Conservation (phyloP, 306 rosid genomes). For the Sophora flavescens region DNA sequence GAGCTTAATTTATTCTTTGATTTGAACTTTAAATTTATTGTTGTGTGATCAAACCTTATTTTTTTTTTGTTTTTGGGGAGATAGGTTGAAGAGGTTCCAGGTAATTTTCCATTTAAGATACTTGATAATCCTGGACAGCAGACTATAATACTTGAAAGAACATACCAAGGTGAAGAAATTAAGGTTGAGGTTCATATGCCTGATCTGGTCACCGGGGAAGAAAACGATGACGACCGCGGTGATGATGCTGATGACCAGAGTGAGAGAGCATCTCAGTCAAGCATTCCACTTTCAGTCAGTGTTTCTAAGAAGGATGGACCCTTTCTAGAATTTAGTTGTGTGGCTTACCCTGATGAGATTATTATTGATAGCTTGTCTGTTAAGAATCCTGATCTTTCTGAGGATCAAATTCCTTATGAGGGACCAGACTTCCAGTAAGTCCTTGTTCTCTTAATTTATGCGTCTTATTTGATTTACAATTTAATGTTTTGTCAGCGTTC, state of each 20-base stretch:
- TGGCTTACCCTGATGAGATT: constrained; percentile 84
- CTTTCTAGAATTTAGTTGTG: constrained; percentile 69
- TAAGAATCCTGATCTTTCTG: constrained; percentile 67
- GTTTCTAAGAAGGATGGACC: constrained; percentile 76
- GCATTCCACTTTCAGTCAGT: constrained; percentile 74
- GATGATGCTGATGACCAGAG: constrained; percentile 47
- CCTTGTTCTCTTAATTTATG: not conserved
- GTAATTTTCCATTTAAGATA: constrained; percentile 77
- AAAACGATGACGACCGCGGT: constrained; percentile 40
- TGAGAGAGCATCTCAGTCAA: constrained; percentile 63
- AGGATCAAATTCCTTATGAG: constrained; percentile 78
- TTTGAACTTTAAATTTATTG: not conserved
- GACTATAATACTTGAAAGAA: constrained; percentile 69
- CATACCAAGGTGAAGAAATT: constrained; percentile 77
- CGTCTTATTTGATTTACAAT: not conserved
- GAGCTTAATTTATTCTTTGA: too few species aligned
- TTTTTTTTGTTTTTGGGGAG: not conserved
- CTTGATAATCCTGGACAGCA: constrained; percentile 72
- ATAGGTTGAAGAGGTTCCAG: constrained; percentile 72
- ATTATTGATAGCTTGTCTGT: constrained; percentile 72
- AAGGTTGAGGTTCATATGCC: constrained; percentile 92
- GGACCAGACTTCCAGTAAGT: constrained; percentile 95
- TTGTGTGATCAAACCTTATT: not conserved
- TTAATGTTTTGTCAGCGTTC: not conserved
- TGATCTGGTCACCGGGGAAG: constrained; percentile 78